A percentile compares a stretch with the other conserved stretches of the same genome.
Evolutionary conservation across 352 stramenopile genomes (phyloP).

Genomic region (Phytophthora constricta): DNA sequence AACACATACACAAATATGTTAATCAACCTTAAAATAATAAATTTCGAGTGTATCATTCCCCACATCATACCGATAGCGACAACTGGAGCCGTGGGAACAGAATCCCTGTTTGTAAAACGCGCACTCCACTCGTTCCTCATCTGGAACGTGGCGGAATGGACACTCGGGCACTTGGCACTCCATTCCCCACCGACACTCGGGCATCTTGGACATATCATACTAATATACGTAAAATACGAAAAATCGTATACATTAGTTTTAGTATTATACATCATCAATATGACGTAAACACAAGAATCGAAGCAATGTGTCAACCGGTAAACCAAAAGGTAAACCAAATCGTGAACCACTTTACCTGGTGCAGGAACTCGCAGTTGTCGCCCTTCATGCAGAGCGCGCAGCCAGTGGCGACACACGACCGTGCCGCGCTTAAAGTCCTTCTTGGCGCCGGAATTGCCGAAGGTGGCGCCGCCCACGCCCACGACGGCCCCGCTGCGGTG

Average conservation of each 20-base stretch:
- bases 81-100: slow-evolving; percentile 97
- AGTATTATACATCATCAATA: slow-evolving; percentile 10
- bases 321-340: background rate
- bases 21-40: background rate
- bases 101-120: slow-evolving; percentile 98
- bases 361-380: slow-evolving; percentile 97
- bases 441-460: slow-evolving; percentile 48
- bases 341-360: slow-evolving; percentile 43
- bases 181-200: slow-evolving; percentile 96
- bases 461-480: slow-evolving; percentile 47
- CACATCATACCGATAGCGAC: slow-evolving; percentile 81
- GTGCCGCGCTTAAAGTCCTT: slow-evolving; percentile 94
- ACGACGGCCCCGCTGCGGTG: slow-evolving; percentile 43
- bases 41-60: background rate
- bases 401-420: slow-evolving; percentile 98
- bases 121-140: slow-evolving; percentile 96
- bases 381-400: slow-evolving; percentile 99
- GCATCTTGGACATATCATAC: slow-evolving; percentile 98
- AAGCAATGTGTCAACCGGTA: background rate
- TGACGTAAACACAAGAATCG: background rate
- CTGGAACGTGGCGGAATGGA: slow-evolving; percentile 96
- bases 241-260: too few relatives aligned
- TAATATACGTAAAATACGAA: background rate
- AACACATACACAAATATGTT: background rate
- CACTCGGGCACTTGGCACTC: slow-evolving; percentile 97